phyloP scores from a whole-genome alignment of 2,329 filamentous ascomycete species.

The Sclerotinia nivalis region DNA sequence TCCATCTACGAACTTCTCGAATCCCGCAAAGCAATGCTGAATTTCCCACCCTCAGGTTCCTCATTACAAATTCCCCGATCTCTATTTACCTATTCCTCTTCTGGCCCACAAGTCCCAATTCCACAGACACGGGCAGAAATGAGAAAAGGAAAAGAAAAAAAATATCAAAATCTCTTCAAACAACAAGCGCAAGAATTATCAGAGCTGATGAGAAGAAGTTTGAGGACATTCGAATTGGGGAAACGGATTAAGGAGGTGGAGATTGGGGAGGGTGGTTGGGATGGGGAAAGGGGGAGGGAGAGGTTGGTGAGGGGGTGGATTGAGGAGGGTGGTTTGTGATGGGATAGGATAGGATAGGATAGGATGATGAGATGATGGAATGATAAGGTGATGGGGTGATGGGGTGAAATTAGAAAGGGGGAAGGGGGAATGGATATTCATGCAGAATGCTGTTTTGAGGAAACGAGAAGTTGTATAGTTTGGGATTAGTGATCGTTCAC shows the following conservation, averaged over 20 bases:
- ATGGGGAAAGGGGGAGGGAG: slow-evolving; percentile 21
- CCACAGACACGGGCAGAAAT: background rate
- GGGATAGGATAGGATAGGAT: no score
- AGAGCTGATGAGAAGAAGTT: slow-evolving; percentile 35
- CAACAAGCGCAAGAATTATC: slow-evolving; percentile 35
- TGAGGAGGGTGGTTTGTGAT: background rate
- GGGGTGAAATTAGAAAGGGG: no score
- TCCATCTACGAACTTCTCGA: slow-evolving; percentile 9
- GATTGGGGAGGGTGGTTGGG: slow-evolving; percentile 41
- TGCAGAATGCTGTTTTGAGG: no score
- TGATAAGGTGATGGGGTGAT: background rate
- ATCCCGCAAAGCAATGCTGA: slow-evolving; percentile 29
- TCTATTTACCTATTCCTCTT: slow-evolving; percentile 31
- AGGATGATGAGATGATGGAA: no score
- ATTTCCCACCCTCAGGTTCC: slow-evolving; percentile 34
- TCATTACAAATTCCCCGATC: slow-evolving; percentile 34
- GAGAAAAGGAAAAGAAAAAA: background rate
- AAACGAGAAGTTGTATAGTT: no score
- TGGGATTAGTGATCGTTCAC: no score
- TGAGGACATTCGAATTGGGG: slow-evolving; percentile 31
- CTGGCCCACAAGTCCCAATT: no score
- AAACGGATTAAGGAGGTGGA: slow-evolving; percentile 37
- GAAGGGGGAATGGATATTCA: no score
- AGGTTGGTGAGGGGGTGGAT: slow-evolving; percentile 20
- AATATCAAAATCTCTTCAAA: background rate